These are phyloP conservation scores for Udeniomyces megalosporus DNA, from an alignment of 768 basidiomycete species.

Conservation along the genomic window DNA sequence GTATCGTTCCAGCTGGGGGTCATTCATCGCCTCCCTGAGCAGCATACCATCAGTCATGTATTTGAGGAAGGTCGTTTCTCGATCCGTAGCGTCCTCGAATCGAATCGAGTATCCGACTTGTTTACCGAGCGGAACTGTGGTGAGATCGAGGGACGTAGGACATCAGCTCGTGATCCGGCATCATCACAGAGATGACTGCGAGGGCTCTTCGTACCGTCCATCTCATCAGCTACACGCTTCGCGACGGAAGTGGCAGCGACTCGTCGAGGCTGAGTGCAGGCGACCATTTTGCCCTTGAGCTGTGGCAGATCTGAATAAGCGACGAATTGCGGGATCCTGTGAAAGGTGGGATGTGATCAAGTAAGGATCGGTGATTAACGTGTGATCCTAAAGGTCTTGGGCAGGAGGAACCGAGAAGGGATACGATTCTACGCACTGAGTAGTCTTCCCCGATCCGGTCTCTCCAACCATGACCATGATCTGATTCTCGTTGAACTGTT, in stretches of 20 bases:
- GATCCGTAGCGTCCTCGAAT: conserved; percentile 90
- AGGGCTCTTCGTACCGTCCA: conserved; percentile 62
- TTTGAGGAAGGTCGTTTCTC: conserved; percentile 83
- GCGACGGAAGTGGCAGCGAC: conserved; percentile 97
- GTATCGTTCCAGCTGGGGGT: conserved; percentile 71
- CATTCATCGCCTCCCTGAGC: conserved; percentile 97
- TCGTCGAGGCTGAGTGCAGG: conserved; percentile 90
- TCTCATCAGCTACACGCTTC: conserved; percentile 95
- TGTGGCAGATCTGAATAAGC: conserved; percentile 86
- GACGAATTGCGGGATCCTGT: conserved; percentile 89
- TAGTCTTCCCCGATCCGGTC: conserved; percentile 90
- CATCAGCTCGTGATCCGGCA: too few relatives aligned
- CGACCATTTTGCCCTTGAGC: conserved; percentile 72
- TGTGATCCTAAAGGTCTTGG: too few relatives aligned
- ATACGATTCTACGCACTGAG: conserved; percentile 46
- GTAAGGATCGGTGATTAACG: neutral
- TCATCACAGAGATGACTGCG: neutral
- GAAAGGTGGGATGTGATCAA: neutral
- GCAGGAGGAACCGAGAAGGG: neutral
- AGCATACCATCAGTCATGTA: conserved; percentile 99
- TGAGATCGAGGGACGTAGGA: neutral
- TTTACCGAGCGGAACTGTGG: conserved; percentile 68
- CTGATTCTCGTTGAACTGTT: conserved; percentile 58
- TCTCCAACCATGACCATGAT: conserved; percentile 76
- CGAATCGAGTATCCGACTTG: conserved; percentile 96